These are phyloP conservation scores for Zygoascus sp. DNA, from an alignment of 1,139 yeast genomes.

Conservation along the genomic window DNA sequence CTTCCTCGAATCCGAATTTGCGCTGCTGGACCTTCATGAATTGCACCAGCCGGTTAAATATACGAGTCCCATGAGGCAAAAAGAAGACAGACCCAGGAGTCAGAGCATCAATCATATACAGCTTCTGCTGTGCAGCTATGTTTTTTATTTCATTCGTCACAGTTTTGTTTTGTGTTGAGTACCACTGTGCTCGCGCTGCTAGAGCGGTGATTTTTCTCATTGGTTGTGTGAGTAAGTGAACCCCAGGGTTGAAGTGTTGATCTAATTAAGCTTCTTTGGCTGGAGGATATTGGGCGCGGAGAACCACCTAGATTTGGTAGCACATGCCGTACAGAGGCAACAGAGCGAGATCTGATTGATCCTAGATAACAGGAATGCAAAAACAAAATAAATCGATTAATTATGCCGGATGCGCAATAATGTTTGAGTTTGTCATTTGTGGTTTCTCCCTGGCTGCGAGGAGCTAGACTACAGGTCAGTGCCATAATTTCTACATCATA, in stretches of 20 bases:
- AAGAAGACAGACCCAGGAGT: constrained; percentile 91
- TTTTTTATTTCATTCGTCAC: constrained; percentile 13
- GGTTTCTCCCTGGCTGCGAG: no score
- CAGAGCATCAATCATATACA: constrained; percentile 69
- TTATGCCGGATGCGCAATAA: no score
- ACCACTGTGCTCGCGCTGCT: background rate
- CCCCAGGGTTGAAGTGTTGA: background rate
- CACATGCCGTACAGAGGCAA: no score
- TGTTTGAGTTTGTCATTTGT: no score
- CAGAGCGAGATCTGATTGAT: no score
- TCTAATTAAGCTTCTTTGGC: no score
- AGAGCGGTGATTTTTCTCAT: background rate
- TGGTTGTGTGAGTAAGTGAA: background rate
- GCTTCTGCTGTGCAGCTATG: constrained; percentile 46
- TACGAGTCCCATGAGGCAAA: constrained; percentile 84
- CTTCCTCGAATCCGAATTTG: constrained; percentile 85
- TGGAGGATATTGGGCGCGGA: background rate
- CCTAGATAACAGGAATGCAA: no score
- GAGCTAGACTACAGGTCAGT: no score
- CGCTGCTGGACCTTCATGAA: constrained; percentile 84
- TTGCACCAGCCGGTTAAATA: constrained; percentile 69
- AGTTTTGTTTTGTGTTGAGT: constrained; percentile 7
- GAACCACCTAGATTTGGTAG: no score
- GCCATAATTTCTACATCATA: no score
- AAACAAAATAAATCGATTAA: no score